These are phyloP conservation scores for Prunus mongolica DNA, from an alignment of 306 rosid species.

Conservation along the genomic window DNA sequence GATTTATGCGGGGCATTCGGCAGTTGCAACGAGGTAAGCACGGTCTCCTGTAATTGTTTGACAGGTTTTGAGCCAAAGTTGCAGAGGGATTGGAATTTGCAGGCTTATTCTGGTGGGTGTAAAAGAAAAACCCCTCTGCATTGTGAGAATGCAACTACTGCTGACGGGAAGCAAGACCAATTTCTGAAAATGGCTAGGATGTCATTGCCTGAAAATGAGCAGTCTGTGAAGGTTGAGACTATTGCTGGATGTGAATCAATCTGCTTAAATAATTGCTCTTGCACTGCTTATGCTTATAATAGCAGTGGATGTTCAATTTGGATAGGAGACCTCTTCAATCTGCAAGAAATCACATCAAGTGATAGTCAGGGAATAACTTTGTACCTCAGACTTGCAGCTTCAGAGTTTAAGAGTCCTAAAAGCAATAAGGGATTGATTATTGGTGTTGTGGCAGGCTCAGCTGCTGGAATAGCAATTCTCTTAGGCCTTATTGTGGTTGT, in stretches of 20 bases:
- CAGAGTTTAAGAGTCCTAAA: constrained; percentile 46
- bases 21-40: constrained; percentile 11
- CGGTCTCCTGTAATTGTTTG: constrained; percentile 27
- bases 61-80: constrained; percentile 20
- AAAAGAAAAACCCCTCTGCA: constrained; percentile 19
- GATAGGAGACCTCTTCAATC: constrained; percentile 49
- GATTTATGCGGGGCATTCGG: constrained; percentile 33
- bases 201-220: constrained; percentile 30
- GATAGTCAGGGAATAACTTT: constrained; percentile 36
- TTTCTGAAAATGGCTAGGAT: constrained; percentile 29
- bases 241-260: constrained; percentile 38
- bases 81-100: constrained; percentile 10
- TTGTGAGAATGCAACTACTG: constrained; percentile 23
- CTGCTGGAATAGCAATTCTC: constrained; percentile 30
- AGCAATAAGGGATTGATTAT: constrained; percentile 32
- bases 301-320: constrained; percentile 44
- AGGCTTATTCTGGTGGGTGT: constrained; percentile 28
- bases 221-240: constrained; percentile 22
- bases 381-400: constrained; percentile 65
- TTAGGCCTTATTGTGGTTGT: constrained; percentile 33
- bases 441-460: constrained; percentile 44
- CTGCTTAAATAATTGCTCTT: constrained; percentile 47
- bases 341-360: constrained; percentile 43
- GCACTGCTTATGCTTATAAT: constrained; percentile 56
- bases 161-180: constrained; percentile 31